These are phyloP conservation scores for Colletotrichum karsti DNA, from an alignment of 2,329 filamentous ascomycete species.

Conservation along the genomic window DNA sequence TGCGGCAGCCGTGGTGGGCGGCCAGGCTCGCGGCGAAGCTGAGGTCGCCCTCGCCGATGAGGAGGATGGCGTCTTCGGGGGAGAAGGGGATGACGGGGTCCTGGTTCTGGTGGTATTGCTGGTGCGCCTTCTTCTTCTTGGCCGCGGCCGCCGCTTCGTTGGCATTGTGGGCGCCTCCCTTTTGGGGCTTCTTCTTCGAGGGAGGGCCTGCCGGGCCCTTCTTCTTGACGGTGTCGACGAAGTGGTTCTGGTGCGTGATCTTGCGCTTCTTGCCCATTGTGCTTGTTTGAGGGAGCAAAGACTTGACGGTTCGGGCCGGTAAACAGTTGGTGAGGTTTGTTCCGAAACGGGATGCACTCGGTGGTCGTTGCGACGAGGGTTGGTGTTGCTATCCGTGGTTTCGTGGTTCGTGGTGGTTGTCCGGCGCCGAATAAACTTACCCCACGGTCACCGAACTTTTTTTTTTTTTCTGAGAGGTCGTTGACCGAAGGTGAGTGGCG, in stretches of 20 bases:
- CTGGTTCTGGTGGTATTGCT: constrained; percentile 38
- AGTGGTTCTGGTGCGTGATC: constrained; percentile 30
- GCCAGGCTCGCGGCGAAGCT: constrained; percentile 78
- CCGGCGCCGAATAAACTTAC: constrained; percentile 9
- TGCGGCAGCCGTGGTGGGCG: constrained; percentile 69
- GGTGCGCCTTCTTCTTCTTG: constrained; percentile 30
- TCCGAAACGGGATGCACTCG: neutral
- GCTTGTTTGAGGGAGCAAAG: neutral
- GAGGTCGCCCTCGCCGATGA: constrained; percentile 84
- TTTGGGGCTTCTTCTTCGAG: constrained; percentile 29
- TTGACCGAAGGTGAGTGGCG: constrained; percentile 21
- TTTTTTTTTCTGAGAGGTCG: constrained; percentile 16
- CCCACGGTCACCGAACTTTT: constrained; percentile 22
- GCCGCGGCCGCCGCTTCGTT: constrained; percentile 13
- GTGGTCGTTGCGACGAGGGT: constrained; percentile 5
- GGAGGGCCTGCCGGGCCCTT: constrained; percentile 19
- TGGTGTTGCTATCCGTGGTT: constrained; percentile 16
- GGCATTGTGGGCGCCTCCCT: constrained; percentile 12
- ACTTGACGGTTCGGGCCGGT: neutral
- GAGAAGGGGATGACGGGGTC: constrained; percentile 73
- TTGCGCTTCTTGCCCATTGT: constrained; percentile 54
- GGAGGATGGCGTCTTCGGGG: constrained; percentile 72
- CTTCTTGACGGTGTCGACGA: constrained; percentile 25
- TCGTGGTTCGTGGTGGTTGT: neutral
- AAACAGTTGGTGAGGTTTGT: neutral